Percentiles rank a stretch among this genome's conserved stretches.
Conservation (phyloP, 225 moss, liverwort and hornwort genomes). For the Takakia lepidozioides region DNA sequence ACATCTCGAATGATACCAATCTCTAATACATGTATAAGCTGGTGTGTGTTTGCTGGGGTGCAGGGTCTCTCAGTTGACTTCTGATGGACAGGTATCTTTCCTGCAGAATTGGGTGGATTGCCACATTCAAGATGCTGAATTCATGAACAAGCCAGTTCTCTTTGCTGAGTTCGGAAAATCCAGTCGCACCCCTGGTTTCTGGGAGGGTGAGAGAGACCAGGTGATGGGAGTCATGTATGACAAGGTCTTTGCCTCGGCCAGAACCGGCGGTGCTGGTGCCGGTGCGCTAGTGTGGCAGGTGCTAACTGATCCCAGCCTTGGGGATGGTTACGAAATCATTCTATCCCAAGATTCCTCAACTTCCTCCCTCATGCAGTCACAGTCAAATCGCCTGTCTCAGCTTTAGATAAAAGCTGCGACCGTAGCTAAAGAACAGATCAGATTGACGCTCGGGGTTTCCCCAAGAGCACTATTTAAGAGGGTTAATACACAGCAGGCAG, state of each 20-base stretch:
- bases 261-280: constrained; percentile 35
- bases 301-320: constrained; percentile 19
- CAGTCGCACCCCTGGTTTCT: constrained; percentile 20
- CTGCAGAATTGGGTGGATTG: constrained; percentile 41
- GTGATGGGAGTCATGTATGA: constrained; percentile 42
- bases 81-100: constrained; percentile 21
- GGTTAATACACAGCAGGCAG: too few relatives aligned
- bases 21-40: background rate
- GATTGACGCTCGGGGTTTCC: too few relatives aligned
- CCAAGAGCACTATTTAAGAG: too few relatives aligned
- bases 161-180: constrained; percentile 60
- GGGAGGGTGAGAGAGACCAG: constrained; percentile 3
- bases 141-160: constrained; percentile 43
- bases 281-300: constrained; percentile 65
- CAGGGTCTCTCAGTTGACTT: constrained; percentile 32
- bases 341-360: constrained; percentile 22
- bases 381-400: constrained; percentile 26
- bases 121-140: constrained; percentile 36
- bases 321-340: constrained; percentile 31
- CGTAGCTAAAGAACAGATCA: too few relatives aligned
- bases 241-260: constrained; percentile 32
- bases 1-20: too few relatives aligned
- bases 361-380: constrained; percentile 20
- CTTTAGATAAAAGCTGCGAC: too few relatives aligned
- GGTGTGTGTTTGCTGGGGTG: background rate